Evolutionary conservation across 495 filamentous ascomycete genomes (phyloP), one percentile per base, ranked within the genome.

Genomic region (Aspergillus indologenus): DNA sequence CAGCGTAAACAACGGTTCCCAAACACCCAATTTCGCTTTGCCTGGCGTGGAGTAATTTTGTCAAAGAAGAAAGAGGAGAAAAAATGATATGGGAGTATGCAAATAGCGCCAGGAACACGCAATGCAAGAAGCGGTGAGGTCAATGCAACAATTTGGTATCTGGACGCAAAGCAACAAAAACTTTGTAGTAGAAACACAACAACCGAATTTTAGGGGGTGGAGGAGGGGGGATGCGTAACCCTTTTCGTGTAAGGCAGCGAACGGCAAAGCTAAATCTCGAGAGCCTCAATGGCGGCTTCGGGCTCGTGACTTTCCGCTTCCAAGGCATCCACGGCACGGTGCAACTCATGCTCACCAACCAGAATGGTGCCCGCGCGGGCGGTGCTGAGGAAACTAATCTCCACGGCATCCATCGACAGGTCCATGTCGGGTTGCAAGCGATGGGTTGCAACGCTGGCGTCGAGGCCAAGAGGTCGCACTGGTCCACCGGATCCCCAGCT

Each of bases 281-380:
- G 54, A 20, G 51, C 59, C 45, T 57, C 63, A 19, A 59, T 59
- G 3, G 40, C 51, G n/a, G 54, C 45, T 48, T 63, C 64, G 18
- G 62, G 60, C 24, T 62, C 58, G 21, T 65, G 63, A 49, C 61
- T 78, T 47, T 79, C 75, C 26, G 70, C 73, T n/a, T 78, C 74
- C 61, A 97, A 73, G 0, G 89, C 89, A 56, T 82, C 82, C 64
- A 96, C 75, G 0, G 91, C 92, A 52, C 81, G 80, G 22, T 77
- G 75, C 24, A 92, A 74, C 68, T 92, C 89, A 59, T 87, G 83
- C 65, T 86, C 81, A 0, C 83, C 83, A 56, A 98, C 83, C 62
- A 98, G 89, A 9, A 98, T 93, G 2, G 90, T 93, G 6, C 94
- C 94, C 0, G 93, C 91, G 45, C 88, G 82, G 14, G 91, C 91